phyloP scores from a whole-genome alignment of 352 stramenopile species.

The Phytophthora colocasiae region DNA sequence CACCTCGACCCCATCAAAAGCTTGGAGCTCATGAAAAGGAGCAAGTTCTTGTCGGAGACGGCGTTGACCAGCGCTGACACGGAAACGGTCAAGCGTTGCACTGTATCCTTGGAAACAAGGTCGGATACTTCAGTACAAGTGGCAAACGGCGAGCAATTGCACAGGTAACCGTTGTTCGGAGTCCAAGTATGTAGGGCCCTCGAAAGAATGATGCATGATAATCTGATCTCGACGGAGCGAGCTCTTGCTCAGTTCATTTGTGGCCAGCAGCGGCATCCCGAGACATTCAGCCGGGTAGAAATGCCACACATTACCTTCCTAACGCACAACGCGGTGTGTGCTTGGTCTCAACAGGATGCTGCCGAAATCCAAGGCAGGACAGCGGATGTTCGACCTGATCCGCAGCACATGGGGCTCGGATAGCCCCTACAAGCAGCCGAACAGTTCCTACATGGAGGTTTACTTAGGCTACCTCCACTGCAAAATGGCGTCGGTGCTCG shows the following conservation, averaged over 20 bases:
- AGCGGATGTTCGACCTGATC: conserved; percentile 25
- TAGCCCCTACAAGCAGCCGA: conserved; percentile 8
- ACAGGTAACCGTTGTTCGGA: no score
- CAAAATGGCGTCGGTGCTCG: conserved; percentile 8
- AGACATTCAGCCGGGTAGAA: conserved; percentile 31
- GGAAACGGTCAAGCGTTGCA: conserved; percentile 2
- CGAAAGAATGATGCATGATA: conserved; percentile 6
- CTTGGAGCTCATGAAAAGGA: not conserved
- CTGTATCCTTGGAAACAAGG: not conserved
- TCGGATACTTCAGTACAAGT: not conserved
- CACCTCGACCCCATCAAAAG: conserved; percentile 8
- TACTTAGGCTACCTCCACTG: conserved; percentile 3
- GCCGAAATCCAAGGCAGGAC: conserved; percentile 1
- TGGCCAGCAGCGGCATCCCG: conserved; percentile 9
- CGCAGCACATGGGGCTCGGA: conserved; percentile 16
- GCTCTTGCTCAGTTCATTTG: conserved; percentile 1
- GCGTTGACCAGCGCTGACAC: conserved; percentile 1
- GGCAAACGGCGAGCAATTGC: no score
- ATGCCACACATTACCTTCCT: conserved; percentile 18
- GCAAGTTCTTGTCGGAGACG: not conserved
- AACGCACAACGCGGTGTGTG: conserved; percentile 8
- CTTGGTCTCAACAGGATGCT: conserved; percentile 32
- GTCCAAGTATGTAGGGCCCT: no score
- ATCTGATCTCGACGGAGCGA: conserved; percentile 21
- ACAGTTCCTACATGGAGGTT: conserved; percentile 2